Conservation (phyloP, 176 grass and related monocot genomes). For the Avena eriantha region DNA sequence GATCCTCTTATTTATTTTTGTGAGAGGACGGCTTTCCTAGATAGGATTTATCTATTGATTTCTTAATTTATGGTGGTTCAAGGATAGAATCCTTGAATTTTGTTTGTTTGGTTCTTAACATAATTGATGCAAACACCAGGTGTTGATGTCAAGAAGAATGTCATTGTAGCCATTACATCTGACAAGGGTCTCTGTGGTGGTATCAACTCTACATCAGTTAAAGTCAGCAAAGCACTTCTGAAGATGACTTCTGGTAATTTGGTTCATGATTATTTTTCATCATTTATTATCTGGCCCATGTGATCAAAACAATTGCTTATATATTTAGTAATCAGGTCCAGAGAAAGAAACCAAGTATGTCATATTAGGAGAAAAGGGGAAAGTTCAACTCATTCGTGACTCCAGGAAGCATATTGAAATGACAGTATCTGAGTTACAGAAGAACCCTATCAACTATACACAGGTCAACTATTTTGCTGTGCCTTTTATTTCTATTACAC, state of each 20-base stretch:
- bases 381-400: conserved; percentile 87
- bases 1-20: neutral
- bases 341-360: conserved; percentile 92
- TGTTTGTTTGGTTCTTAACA: neutral
- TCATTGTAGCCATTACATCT: conserved; percentile 83
- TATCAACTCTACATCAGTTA: conserved; percentile 94
- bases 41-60: neutral
- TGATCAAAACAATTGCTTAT: neutral
- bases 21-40: neutral
- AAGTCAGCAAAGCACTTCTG: conserved; percentile 92
- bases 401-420: conserved; percentile 72
- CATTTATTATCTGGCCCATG: neutral
- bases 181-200: conserved; percentile 98
- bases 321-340: conserved; percentile 54
- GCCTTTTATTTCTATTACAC: neutral
- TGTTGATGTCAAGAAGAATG: conserved; percentile 94
- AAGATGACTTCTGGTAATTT: conserved; percentile 80
- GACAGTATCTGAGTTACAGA: conserved; percentile 73
- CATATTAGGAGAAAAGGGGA: conserved; percentile 94
- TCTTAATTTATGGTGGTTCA: neutral
- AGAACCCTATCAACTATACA: conserved; percentile 92
- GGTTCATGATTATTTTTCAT: conserved; percentile 16
- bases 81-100: conserved; percentile 2
- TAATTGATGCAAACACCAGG: conserved; percentile 53
- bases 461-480: conserved; percentile 56